Conservation (phyloP, 139 green algal genomes). For the Choricystis sp. region DNA sequence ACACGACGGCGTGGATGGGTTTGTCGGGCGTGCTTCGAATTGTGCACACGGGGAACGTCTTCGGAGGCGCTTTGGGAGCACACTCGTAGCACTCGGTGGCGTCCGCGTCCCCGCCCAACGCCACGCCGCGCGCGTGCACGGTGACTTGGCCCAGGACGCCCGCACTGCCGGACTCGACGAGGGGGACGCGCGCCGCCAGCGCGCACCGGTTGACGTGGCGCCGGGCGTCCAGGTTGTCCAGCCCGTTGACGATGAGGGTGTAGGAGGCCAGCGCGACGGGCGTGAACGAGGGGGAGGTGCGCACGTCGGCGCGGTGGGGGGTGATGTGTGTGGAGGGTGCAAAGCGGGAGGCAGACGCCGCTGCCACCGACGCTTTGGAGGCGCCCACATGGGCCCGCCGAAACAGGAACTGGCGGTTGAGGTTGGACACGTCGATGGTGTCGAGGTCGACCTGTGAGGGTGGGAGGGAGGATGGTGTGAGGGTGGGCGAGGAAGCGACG, state of each 20-base stretch:
- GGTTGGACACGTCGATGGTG: slow-evolving; percentile 96
- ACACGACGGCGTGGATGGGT: slow-evolving; percentile 96
- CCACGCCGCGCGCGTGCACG: not conserved
- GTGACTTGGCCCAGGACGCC: slow-evolving; percentile 78
- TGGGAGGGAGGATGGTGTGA: not conserved
- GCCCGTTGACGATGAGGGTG: slow-evolving; percentile 86
- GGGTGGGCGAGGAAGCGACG: not conserved
- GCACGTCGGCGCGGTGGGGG: slow-evolving; percentile 43
- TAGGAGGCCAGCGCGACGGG: slow-evolving; percentile 82
- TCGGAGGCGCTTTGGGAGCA: slow-evolving; percentile 59
- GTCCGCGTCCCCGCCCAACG: not conserved
- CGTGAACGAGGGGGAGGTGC: slow-evolving; percentile 55
- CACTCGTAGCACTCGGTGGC: slow-evolving; percentile 93
- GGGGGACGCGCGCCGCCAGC: slow-evolving; percentile 64
- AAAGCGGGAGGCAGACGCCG: slow-evolving; percentile 50
- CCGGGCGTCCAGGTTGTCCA: slow-evolving; percentile 93
- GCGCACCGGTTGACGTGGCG: slow-evolving; percentile 85
- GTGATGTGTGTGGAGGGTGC: slow-evolving; percentile 18
- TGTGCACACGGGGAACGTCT: slow-evolving; percentile 93
- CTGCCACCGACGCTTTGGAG: slow-evolving; percentile 80
- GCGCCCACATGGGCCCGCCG: slow-evolving; percentile 80
- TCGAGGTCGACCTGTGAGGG: slow-evolving; percentile 85
- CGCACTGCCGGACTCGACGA: slow-evolving; percentile 88
- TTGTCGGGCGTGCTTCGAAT: slow-evolving; percentile 96
- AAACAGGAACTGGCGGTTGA: slow-evolving; percentile 99